A percentile compares a stretch with the other conserved stretches of the same genome.
These are phyloP conservation scores for Umbilicus rupestris DNA, from an alignment of 164 flowering plant species.

Conservation along the genomic window DNA sequence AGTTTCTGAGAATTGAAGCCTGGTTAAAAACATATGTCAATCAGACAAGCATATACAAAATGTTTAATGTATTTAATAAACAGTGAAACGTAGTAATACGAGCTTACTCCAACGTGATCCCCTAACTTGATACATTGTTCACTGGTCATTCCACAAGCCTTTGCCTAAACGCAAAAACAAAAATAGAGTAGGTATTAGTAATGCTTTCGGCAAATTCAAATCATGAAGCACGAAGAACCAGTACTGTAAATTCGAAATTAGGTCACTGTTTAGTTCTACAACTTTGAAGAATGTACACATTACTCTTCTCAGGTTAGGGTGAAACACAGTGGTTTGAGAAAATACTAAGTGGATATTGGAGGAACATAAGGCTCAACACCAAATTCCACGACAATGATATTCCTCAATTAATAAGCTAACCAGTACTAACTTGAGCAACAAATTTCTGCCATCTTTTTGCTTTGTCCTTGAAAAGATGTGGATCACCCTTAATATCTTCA, in stretches of 20 bases:
- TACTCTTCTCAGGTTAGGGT: neutral
- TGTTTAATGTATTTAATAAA: neutral
- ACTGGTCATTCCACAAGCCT: slow-evolving; percentile 79
- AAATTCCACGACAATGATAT: neutral
- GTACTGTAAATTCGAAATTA: neutral
- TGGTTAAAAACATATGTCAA: slow-evolving; percentile 30
- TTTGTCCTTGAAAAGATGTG: slow-evolving; percentile 50
- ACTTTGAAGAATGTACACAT: neutral
- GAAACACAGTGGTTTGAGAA: neutral
- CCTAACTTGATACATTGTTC: slow-evolving; percentile 51
- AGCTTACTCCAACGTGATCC: slow-evolving; percentile 69
- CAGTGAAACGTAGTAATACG: neutral
- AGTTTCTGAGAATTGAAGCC: slow-evolving; percentile 64
- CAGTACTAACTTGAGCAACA: slow-evolving; percentile 56
- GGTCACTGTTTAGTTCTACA: neutral
- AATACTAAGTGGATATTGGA: neutral
- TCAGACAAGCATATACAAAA: neutral
- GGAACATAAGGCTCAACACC: neutral
- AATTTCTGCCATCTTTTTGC: slow-evolving; percentile 88
- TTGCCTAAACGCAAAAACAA: slow-evolving; percentile 45
- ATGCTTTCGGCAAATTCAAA: neutral
- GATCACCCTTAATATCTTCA: slow-evolving; percentile 29
- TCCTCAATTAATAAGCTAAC: neutral
- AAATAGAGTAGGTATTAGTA: neutral
- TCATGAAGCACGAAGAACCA: neutral